Conservation (phyloP, 2,329 filamentous ascomycete genomes). For the Diaporthe caulivora region DNA sequence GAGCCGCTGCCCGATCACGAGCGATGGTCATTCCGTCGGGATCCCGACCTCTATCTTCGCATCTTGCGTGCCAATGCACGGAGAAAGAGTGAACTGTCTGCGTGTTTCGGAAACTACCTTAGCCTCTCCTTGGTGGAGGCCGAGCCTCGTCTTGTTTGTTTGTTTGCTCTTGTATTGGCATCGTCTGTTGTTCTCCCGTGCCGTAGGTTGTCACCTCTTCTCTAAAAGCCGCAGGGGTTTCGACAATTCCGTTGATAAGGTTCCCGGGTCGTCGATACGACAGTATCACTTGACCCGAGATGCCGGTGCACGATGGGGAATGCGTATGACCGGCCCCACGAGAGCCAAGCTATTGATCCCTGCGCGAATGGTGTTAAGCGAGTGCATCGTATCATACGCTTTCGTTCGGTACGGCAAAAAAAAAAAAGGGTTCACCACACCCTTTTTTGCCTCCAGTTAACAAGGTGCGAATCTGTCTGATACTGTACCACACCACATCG, state of each 20-base stretch:
- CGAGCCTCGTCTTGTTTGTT: not conserved
- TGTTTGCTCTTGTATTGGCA: not conserved
- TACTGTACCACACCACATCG: slow-evolving; percentile 12
- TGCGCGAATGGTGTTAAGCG: not conserved
- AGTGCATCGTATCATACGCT: slow-evolving; percentile 22
- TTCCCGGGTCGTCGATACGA: slow-evolving; percentile 25
- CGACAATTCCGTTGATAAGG: not conserved
- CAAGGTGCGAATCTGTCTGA: not conserved
- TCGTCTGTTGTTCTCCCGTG: not conserved
- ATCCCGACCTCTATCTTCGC: not conserved
- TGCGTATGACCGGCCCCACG: slow-evolving; percentile 16
- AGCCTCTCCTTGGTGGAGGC: not conserved
- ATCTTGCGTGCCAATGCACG: not conserved
- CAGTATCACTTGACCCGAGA: slow-evolving; percentile 30
- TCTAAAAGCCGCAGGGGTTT: not conserved
- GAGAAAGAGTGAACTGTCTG: not conserved
- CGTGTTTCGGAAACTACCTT: not conserved
- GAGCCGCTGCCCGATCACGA: not conserved
- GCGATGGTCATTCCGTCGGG: too few species aligned
- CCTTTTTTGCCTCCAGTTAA: not conserved
- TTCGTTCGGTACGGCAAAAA: not conserved
- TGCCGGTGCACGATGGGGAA: slow-evolving; percentile 24
- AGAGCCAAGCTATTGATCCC: slow-evolving; percentile 8
- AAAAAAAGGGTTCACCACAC: not conserved
- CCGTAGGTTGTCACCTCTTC: not conserved